Conservation (phyloP, 768 basidiomycete species). For the Suillus spraguei region DNA sequence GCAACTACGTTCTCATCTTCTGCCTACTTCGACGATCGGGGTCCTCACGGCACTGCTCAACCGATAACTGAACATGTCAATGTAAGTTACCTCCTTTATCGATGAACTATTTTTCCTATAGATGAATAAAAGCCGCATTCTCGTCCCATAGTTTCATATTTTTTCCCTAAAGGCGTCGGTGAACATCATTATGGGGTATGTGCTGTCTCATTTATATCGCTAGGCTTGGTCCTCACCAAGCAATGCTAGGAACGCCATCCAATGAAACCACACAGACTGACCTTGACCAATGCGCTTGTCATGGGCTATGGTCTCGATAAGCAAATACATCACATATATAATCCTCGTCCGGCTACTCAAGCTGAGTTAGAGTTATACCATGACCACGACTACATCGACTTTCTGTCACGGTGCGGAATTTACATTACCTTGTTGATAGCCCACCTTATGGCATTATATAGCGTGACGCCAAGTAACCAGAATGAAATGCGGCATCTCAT, state of each 20-base stretch:
- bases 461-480: constrained; percentile 81
- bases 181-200: constrained; percentile 95
- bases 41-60: constrained; percentile 67
- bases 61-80: constrained; percentile 81
- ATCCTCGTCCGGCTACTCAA: constrained; percentile 85
- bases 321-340: constrained; percentile 89
- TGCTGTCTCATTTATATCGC: constrained; percentile 11
- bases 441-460: constrained; percentile 31
- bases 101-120: constrained; percentile 17
- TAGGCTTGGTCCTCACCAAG: constrained; percentile 12
- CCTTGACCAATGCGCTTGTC: constrained; percentile 93
- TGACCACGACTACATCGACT: constrained; percentile 94
- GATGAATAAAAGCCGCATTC: constrained; percentile 31
- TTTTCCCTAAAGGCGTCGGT: constrained; percentile 92
- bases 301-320: constrained; percentile 96
- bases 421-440: constrained; percentile 3
- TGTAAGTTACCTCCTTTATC: constrained; percentile 44
- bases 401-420: constrained; percentile 75
- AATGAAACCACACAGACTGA: constrained; percentile 98
- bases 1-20: constrained; percentile 69
- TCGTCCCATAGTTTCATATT: constrained; percentile 92
- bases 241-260: constrained; percentile 86
- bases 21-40: constrained; percentile 78
- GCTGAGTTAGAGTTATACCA: constrained; percentile 91
- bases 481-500: constrained; percentile 74